Evolutionary conservation across 805 yeast species (phyloP).

Genomic region (Starmerella bacillaris): DNA sequence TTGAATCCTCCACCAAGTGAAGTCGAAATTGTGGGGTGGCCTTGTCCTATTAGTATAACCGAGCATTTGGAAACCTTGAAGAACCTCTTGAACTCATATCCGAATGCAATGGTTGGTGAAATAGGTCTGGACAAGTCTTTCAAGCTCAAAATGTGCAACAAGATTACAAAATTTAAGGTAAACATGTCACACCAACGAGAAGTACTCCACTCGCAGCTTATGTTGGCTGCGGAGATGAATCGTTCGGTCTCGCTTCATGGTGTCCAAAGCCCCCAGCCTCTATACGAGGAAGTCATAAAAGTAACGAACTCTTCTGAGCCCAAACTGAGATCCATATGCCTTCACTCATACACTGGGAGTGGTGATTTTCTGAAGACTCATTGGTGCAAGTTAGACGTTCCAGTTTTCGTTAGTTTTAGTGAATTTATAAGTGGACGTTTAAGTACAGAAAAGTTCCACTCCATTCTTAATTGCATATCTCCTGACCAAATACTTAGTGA

Average conservation of each 20-base stretch:
- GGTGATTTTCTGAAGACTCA: slow-evolving; percentile 30
- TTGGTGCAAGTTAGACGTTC: slow-evolving; percentile 16
- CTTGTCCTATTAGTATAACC: slow-evolving; percentile 38
- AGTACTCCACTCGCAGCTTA: slow-evolving; percentile 35
- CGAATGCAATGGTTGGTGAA: slow-evolving; percentile 55
- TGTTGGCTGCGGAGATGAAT: slow-evolving; percentile 32
- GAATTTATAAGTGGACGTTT: slow-evolving; percentile 29
- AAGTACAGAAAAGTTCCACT: slow-evolving; percentile 20
- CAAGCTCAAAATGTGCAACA: slow-evolving; percentile 33
- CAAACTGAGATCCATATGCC: slow-evolving; percentile 39
- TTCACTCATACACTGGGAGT: slow-evolving; percentile 82
- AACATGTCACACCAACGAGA: slow-evolving; percentile 44
- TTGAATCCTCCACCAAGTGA: slow-evolving; percentile 27
- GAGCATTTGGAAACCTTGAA: slow-evolving; percentile 24
- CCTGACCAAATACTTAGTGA: slow-evolving; percentile 30
- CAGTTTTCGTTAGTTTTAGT: slow-evolving; percentile 38
- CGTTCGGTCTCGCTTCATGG: slow-evolving; percentile 63
- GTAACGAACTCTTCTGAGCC: slow-evolving; percentile 19
- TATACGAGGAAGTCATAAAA: slow-evolving; percentile 30
- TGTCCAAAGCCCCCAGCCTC: slow-evolving; percentile 56
- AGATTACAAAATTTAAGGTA: slow-evolving; percentile 35
- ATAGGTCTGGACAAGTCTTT: slow-evolving; percentile 75
- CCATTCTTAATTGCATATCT: slow-evolving; percentile 24
- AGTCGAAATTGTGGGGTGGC: slow-evolving; percentile 27
- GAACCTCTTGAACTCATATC: slow-evolving; percentile 20